Percentiles rank a stretch among this genome's conserved stretches.
phyloP scores from a whole-genome alignment of 2,329 filamentous ascomycete species.

The Cephalotrichum gorgonifer region DNA sequence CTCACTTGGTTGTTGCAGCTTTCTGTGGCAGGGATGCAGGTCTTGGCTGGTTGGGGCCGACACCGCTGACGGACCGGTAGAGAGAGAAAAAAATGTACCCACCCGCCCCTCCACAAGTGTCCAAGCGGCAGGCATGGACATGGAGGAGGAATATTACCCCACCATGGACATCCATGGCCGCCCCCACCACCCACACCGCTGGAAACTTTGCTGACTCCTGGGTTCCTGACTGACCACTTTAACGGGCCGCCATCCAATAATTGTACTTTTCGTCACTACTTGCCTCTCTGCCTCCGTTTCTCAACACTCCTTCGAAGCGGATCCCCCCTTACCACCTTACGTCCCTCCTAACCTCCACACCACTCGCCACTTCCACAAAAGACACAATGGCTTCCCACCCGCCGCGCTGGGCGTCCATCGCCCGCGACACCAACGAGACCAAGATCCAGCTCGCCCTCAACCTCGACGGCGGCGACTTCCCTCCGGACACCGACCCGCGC shows the following conservation, averaged over 20 bases:
- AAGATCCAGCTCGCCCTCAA: conserved; percentile 90
- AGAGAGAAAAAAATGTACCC: too few species aligned
- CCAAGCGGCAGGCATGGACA: too few species aligned
- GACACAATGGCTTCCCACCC: conserved; percentile 4
- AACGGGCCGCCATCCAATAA: too few species aligned
- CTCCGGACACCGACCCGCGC: conserved; percentile 49
- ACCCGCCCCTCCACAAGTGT: too few species aligned
- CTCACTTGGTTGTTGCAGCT: too few species aligned
- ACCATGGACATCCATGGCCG: not conserved
- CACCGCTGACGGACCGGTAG: not conserved
- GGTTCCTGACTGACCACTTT: not conserved
- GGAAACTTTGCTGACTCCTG: not conserved
- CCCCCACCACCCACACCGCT: conserved; percentile 1
- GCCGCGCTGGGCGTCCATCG: conserved; percentile 63
- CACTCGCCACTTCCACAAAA: not conserved
- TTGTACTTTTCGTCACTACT: too few species aligned
- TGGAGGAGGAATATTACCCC: not conserved
- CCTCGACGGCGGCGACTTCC: conserved; percentile 78
- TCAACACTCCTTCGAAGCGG: not conserved
- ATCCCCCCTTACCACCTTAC: not conserved
- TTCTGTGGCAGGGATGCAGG: not conserved
- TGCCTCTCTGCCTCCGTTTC: too few species aligned
- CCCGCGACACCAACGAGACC: conserved; percentile 94
- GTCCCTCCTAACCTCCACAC: not conserved
- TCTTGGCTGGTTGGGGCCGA: not conserved